Conservation (phyloP, 441 rosid species). For the Cnidoscolus chayamansa region DNA sequence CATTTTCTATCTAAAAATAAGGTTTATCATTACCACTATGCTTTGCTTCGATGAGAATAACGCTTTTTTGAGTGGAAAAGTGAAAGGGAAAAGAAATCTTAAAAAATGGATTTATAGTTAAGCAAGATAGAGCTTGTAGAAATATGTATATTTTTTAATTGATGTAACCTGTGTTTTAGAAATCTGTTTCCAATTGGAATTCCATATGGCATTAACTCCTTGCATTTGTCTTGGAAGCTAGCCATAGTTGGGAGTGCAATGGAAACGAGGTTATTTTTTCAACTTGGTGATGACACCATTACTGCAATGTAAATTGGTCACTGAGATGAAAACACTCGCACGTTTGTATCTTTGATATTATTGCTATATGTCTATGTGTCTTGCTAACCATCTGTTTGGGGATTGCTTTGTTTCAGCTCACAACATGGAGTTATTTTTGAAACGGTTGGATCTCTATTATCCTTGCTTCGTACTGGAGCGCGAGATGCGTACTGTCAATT, state of each 20-base stretch:
- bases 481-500: slow-evolving; percentile 75
- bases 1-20: not conserved
- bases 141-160: not conserved
- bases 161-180: not conserved
- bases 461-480: slow-evolving; percentile 81
- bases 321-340: not conserved
- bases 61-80: not conserved
- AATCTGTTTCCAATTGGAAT: not conserved
- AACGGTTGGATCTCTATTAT: slow-evolving; percentile 75
- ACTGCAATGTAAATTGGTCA: not conserved
- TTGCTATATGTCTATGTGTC: not conserved
- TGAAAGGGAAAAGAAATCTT: not conserved
- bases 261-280: not conserved
- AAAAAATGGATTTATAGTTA: not conserved
- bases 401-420: slow-evolving; percentile 37
- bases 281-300: no score
- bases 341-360: not conserved
- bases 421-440: slow-evolving; percentile 83
- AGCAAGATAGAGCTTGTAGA: not conserved
- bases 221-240: not conserved
- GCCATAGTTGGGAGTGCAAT: not conserved
- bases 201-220: not conserved
- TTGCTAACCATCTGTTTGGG: not conserved
- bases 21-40: not conserved
- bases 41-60: not conserved